Conservation (phyloP, 2,329 filamentous ascomycete species). For the Aspergillus arachidicola region DNA sequence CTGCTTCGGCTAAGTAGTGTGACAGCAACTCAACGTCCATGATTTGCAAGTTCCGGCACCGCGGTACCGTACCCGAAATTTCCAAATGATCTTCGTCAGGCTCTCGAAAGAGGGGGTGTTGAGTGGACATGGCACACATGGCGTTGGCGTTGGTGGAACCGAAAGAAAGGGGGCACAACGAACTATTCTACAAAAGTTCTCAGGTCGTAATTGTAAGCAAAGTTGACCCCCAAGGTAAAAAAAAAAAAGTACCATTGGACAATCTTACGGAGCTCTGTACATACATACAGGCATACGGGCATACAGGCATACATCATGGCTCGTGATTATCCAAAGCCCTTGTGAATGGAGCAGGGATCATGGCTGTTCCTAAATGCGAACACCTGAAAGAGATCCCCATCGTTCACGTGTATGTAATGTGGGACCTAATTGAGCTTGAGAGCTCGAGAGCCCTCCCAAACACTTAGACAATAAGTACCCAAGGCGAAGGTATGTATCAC, state of each 20-base stretch:
- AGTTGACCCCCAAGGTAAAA: not conserved
- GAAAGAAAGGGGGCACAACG: constrained; percentile 2
- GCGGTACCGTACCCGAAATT: constrained; percentile 2
- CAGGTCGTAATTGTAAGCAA: not conserved
- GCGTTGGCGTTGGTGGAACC: constrained; percentile 2
- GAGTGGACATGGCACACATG: not conserved
- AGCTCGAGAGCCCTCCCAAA: not conserved
- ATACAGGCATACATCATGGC: not conserved
- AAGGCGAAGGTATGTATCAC: not conserved
- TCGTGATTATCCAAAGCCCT: not conserved
- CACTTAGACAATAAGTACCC: not conserved
- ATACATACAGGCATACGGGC: not conserved
- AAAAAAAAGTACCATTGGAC: not conserved
- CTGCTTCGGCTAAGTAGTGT: not conserved
- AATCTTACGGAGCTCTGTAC: not conserved
- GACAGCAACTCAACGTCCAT: not conserved
- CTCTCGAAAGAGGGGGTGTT: not conserved
- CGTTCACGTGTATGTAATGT: constrained; percentile 18
- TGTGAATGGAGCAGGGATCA: not conserved
- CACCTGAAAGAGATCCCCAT: not conserved
- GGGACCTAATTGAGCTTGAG: constrained; percentile 7
- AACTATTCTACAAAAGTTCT: not conserved
- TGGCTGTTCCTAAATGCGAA: not conserved
- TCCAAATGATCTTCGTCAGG: constrained; percentile 5
- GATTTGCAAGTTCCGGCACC: constrained; percentile 1